These are phyloP conservation scores for Alternaria incomplexa DNA, from an alignment of 2,329 filamentous ascomycete genomes.

Conservation along the genomic window DNA sequence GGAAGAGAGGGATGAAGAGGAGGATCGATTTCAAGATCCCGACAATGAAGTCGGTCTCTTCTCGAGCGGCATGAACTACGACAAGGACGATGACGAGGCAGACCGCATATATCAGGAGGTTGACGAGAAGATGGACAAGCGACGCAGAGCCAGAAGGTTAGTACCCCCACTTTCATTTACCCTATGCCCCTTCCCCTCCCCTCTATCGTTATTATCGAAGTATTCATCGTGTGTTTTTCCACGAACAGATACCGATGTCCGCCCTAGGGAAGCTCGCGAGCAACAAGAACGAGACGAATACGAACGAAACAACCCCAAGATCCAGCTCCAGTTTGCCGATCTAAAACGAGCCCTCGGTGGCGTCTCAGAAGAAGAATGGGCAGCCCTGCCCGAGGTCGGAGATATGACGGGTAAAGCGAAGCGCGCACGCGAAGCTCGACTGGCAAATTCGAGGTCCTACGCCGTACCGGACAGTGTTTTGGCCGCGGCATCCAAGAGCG, in stretches of 20 bases:
- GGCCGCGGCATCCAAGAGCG: slow-evolving; percentile 79
- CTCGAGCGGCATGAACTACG: slow-evolving; percentile 86
- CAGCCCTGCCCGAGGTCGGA: slow-evolving; percentile 91
- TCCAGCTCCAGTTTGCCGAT: slow-evolving; percentile 96
- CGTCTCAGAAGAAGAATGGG: slow-evolving; percentile 96
- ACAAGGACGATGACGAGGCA: slow-evolving; percentile 96
- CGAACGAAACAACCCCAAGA: slow-evolving; percentile 97
- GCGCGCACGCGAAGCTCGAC: slow-evolving; percentile 80
- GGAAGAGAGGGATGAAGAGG: slow-evolving; percentile 74
- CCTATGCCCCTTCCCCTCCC: slow-evolving; percentile 27
- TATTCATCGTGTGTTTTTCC: slow-evolving; percentile 71
- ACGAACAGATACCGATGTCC: slow-evolving; percentile 80
- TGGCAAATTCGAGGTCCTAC: slow-evolving; percentile 74
- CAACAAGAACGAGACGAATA: slow-evolving; percentile 90
- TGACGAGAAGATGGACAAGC: slow-evolving; percentile 94
- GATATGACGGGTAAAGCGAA: slow-evolving; percentile 95
- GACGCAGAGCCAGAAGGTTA: slow-evolving; percentile 85
- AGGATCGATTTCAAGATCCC: slow-evolving; percentile 88
- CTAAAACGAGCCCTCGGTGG: slow-evolving; percentile 87
- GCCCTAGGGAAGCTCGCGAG: slow-evolving; percentile 89
- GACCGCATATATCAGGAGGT: slow-evolving; percentile 95
- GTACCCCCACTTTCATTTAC: slow-evolving; percentile 52
- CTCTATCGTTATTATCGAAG: slow-evolving; percentile 45
- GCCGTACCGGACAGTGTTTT: slow-evolving; percentile 96
- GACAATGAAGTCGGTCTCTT: slow-evolving; percentile 97